Evolutionary conservation across 2,329 filamentous ascomycete genomes (phyloP).

Genomic region (Arthroderma uncinatum): DNA sequence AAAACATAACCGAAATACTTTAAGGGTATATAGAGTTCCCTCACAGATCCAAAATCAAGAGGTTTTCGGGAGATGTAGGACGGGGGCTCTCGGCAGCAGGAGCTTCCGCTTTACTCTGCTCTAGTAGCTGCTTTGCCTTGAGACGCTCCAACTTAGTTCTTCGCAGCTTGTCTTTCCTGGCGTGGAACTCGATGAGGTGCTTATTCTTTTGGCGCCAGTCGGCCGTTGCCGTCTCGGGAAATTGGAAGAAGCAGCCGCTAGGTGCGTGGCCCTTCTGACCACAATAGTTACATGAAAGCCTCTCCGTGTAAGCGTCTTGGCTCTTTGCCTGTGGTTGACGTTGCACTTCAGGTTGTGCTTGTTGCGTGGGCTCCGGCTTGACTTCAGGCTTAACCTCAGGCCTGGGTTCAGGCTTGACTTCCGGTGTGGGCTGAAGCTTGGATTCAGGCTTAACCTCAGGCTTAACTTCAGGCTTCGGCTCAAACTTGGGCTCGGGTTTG

Average conservation of each 20-base stretch:
- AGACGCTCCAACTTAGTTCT: not conserved
- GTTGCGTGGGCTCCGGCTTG: not conserved
- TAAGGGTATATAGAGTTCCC: not conserved
- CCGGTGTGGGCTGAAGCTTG: not conserved
- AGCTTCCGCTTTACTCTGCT: not conserved
- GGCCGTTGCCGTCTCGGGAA: not conserved
- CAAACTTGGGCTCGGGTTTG: not conserved
- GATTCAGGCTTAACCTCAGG: not conserved
- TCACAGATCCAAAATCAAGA: constrained; percentile 6
- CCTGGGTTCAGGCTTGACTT: not conserved
- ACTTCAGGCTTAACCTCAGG: not conserved
- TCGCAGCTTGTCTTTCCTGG: constrained; percentile 3
- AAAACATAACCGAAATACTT: not conserved
- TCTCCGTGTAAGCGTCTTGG: not conserved
- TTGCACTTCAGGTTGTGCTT: not conserved
- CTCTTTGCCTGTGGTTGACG: not conserved
- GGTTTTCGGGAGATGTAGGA: constrained; percentile 1
- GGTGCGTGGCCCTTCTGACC: not conserved
- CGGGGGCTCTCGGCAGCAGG: not conserved
- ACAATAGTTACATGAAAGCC: constrained; percentile 1
- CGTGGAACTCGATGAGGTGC: constrained; percentile 3
- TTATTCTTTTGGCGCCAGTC: constrained; percentile 2
- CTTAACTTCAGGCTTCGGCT: not conserved
- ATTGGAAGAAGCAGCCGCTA: not conserved
- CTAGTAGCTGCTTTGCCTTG: not conserved